Evolutionary conservation across 2,329 filamentous ascomycete genomes (phyloP).

Genomic region (Aspergillus fijiensis): DNA sequence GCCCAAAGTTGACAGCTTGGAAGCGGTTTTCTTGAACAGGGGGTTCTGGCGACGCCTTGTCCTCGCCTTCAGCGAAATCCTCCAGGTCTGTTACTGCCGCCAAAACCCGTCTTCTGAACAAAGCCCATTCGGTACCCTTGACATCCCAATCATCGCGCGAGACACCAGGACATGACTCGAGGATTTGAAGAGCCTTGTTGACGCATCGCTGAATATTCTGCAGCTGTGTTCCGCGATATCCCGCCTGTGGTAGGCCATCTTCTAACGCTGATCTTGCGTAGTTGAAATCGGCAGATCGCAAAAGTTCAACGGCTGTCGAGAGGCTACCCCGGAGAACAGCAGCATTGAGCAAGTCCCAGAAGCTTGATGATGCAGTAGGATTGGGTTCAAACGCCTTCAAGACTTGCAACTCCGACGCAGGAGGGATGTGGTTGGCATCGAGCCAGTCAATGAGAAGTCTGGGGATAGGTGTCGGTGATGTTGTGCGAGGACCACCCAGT

Average conservation of each 20-base stretch:
- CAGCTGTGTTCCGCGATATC: slow-evolving; percentile 74
- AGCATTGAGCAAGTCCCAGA: slow-evolving; percentile 81
- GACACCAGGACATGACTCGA: slow-evolving; percentile 71
- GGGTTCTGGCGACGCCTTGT: slow-evolving; percentile 45
- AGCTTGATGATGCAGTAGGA: slow-evolving; percentile 72
- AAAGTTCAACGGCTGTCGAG: slow-evolving; percentile 61
- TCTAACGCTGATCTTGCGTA: slow-evolving; percentile 65
- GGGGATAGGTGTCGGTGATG: slow-evolving; percentile 58
- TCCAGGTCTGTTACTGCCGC: slow-evolving; percentile 69
- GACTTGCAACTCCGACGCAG: slow-evolving; percentile 64
- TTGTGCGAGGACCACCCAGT: slow-evolving; percentile 26
- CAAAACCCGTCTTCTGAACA: slow-evolving; percentile 75
- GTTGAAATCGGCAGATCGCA: slow-evolving; percentile 76
- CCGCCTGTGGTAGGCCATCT: slow-evolving; percentile 62
- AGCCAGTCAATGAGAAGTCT: slow-evolving; percentile 83
- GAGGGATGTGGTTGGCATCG: slow-evolving; percentile 70
- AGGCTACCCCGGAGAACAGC: slow-evolving; percentile 75
- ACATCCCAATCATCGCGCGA: slow-evolving; percentile 73
- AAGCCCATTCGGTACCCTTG: slow-evolving; percentile 74
- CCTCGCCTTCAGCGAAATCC: slow-evolving; percentile 74
- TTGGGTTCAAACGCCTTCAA: slow-evolving; percentile 66
- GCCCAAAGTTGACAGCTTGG: slow-evolving; percentile 50
- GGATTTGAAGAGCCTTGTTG: slow-evolving; percentile 64
- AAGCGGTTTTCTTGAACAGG: slow-evolving; percentile 46
- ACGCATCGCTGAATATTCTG: slow-evolving; percentile 73